Evolutionary conservation across 345 rosid genomes (phyloP), one percentile per base, ranked within the genome.

Genomic region (Ceriops zippeliana): DNA sequence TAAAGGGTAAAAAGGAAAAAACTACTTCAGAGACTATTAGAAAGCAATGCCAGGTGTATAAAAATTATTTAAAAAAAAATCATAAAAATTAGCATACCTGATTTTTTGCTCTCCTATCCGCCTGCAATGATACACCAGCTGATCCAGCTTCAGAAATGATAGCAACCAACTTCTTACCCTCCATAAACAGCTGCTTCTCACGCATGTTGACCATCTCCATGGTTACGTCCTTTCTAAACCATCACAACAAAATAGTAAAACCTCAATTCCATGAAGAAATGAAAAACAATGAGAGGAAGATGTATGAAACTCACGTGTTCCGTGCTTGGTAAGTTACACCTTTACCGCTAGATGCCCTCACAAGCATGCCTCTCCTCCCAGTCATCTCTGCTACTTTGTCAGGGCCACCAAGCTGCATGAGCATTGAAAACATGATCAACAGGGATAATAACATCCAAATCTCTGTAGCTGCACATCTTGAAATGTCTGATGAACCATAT

Each of bases 121-220:
- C 96, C 83, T 95, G 99, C 83, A 95, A 79, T 31, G 99, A 95
- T 59, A 95, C 99, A 72, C 97, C 99, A 70, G 99, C 99, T 52
- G 97, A 95, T 67, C 99, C 99, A 70, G 99, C 99, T 84, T 95
- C 99, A 32, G 99, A 95, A 75, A 95, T 95, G 71, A 95, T 83
- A 53, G 99, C 99, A 76, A 87, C 96, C 13, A 80, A 83, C 72
- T 91, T 95, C 84, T 91, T 91, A 66, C 99, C 93, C 74, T 91
- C 97, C 99, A 95, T 95, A 81, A 95, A 95, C 72, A 85, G 90
- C 84, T 95, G 93, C 79, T 95, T 95, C 79, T 91, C 99, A 49
- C 90, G 89, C 99, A 95, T 95, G 83, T 95, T 95, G 72, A 95
- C 99, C 99, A 95, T 95, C 82, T 95, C 99, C 99, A 95, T 87